Evolutionary conservation across 83 land plant species (phyloP), one percentile per base, ranked within the genome.

Genomic region (Picea engelmannii): DNA sequence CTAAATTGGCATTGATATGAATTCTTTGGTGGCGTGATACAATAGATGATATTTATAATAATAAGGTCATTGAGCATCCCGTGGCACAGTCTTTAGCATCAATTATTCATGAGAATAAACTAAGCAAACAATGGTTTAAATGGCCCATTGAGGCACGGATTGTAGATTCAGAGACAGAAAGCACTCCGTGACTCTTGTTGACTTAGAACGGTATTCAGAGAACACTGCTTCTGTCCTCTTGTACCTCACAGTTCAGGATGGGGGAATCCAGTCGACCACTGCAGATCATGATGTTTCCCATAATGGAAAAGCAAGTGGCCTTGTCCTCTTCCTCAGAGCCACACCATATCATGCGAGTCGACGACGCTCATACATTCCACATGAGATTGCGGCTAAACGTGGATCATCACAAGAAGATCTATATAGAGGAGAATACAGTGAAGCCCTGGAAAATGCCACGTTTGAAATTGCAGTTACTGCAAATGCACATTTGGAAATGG

Each of bases 211-310:
- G 31, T 27, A 27, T 27, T 27, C 31, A 27, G 31, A 27, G 31
- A 27, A 27, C 31, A 27, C 31, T 27, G 31, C 31, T 27, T 27
- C 31, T 27, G 31, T 27, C 31, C 31, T 27, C 31, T 27, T 27
- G 31, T 27, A 27, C 31, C 31, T 27, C 31, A 27, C 31, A 27
- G 1, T 27, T 27, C 31, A 27, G 31, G 31, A 0, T 27, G 31
- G 31, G 31, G 31, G 31, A 27, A 27, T 27, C 31, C 31, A 27
- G 31, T 27, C 31, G 31, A 27, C 31, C 31, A 27, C 31, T 27
- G 98, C 98, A 52, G 99, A 97, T 85, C 99, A 97, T 87, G 99
- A 94, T 58, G 99, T 95, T 66, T 95, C 99, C n/a, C 99, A 97
- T 83, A 87, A 93, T 66, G 99, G 99, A 6, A 97, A 97, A 83